These are phyloP conservation scores for Phytophthora nicotianae DNA, from an alignment of 352 stramenopile genomes.

Conservation along the genomic window DNA sequence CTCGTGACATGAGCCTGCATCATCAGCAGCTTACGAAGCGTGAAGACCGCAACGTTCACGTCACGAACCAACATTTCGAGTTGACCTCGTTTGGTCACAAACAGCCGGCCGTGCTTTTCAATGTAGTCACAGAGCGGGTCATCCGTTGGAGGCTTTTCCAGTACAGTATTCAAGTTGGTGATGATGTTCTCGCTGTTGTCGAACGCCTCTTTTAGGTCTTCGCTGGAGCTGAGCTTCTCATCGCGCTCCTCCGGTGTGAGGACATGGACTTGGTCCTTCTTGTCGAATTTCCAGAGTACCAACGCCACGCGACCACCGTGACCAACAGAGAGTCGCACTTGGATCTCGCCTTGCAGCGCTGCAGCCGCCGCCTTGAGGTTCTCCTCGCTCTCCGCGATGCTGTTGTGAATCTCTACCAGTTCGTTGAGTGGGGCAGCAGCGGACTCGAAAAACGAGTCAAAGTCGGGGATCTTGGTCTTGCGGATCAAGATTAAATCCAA, in stretches of 20 bases:
- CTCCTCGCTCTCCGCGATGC: constrained; percentile 57
- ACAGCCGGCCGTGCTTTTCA: constrained; percentile 44
- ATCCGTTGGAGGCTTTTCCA: constrained; percentile 41
- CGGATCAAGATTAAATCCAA: constrained; percentile 26
- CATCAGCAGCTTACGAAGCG: constrained; percentile 49
- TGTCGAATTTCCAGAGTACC: constrained; percentile 53
- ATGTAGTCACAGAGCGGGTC: constrained; percentile 35
- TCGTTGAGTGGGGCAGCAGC: constrained; percentile 27
- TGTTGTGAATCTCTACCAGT: constrained; percentile 45
- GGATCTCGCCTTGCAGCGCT: constrained; percentile 53
- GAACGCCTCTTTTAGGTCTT: constrained; percentile 22
- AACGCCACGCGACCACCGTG: constrained; percentile 30
- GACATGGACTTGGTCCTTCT: constrained; percentile 49
- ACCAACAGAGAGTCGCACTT: constrained; percentile 39
- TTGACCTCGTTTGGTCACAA: constrained; percentile 26
- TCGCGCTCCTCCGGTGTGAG: constrained; percentile 26
- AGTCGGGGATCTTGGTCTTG: constrained; percentile 32
- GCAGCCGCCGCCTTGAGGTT: constrained; percentile 56
- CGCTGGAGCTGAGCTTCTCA: constrained; percentile 22
- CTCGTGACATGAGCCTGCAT: constrained; percentile 40
- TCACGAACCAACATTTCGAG: constrained; percentile 29
- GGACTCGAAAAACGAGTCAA: constrained; percentile 30
- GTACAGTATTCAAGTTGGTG: constrained; percentile 36
- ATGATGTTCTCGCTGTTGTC: constrained; percentile 20
- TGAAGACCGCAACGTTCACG: constrained; percentile 31